Base-by-base conservation (phyloP, 106 monocot genomes). In the Apostasia ramifera region DNA sequence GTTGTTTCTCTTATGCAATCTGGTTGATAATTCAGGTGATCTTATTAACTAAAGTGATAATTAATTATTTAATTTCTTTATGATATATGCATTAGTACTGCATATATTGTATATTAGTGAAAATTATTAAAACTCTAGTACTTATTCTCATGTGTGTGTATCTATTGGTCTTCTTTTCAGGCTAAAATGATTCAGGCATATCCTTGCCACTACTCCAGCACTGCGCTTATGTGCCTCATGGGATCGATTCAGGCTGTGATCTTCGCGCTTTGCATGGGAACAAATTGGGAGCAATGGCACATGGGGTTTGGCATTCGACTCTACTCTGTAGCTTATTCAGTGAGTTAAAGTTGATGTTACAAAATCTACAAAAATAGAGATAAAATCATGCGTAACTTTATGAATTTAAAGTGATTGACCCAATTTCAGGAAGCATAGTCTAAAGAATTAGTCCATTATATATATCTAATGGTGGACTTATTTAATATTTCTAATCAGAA, bases 1-100 rank as follows among this genome's bases (percentile, higher is more conserved):
- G 84, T 76, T 89, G 92, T 73, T 70, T 86, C 46, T 78, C 55
- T 74, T 89, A 84, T 75, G 71, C 91, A 39, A 46, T 72, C 40
- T 92, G 86, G 88, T 69, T 92, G 66, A 92, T 86, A 46, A 68
- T 95, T 80, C 95, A 90, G 90, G 94, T 94, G 77, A 84, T 64
- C 43, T 59, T 67, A 46, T 40, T 8, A 42, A 26, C 0, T 26
- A 26, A 60, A 48, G 55, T 38, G 48, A 59, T 46, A 6, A 56
- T 26, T 26, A 26, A 26, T 26, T 0, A 26, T 26, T 26, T 26
- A 26, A 26, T 26, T 26, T 26, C 26, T 26, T 26, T 0, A 26
- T 26, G 26, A 26, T 26, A 26, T 26, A 26, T 26, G 26, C 26
- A 26, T 26, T 26, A 26, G 26, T 40, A 10, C 51, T 46, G 55